Percentiles rank a stretch among this genome's conserved stretches.
phyloP scores from a whole-genome alignment of 2,329 filamentous ascomycete species.

The Trichoderma endophyticum region DNA sequence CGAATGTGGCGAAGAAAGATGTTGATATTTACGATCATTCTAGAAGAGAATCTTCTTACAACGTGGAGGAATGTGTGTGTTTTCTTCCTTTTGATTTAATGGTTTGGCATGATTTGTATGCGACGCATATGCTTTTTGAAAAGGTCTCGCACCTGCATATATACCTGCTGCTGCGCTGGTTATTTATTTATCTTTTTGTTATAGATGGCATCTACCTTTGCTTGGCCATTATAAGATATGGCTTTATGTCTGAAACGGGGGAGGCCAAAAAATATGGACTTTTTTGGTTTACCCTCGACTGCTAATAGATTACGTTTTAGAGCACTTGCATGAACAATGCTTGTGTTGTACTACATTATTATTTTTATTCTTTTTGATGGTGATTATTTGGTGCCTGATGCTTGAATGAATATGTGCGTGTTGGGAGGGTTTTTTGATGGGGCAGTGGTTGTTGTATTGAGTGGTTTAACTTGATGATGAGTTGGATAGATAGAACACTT shows the following conservation, averaged over 20 bases:
- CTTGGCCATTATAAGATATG: background rate
- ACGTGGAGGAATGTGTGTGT: background rate
- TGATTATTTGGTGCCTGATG: background rate
- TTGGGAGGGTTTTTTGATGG: background rate
- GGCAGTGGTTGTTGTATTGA: background rate
- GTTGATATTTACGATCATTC: background rate
- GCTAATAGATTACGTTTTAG: conserved; percentile 7
- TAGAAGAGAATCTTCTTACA: background rate
- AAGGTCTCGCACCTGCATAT: conserved; percentile 10
- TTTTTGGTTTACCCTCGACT: background rate
- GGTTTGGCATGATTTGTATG: conserved; percentile 6
- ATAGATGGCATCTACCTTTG: conserved; percentile 6
- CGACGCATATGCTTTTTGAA: background rate
- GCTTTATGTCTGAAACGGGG: background rate
- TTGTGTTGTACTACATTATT: background rate
- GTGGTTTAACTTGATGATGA: background rate
- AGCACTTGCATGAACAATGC: conserved; percentile 5
- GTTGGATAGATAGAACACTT: background rate
- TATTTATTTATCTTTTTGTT: background rate
- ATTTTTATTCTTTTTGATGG: background rate
- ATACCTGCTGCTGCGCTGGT: conserved; percentile 15
- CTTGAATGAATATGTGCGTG: background rate
- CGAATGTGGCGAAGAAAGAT: background rate
- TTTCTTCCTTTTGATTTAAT: background rate
- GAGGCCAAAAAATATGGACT: background rate